Base-by-base conservation (phyloP, 306 rosid genomes). In the Acacia crassicarpa region DNA sequence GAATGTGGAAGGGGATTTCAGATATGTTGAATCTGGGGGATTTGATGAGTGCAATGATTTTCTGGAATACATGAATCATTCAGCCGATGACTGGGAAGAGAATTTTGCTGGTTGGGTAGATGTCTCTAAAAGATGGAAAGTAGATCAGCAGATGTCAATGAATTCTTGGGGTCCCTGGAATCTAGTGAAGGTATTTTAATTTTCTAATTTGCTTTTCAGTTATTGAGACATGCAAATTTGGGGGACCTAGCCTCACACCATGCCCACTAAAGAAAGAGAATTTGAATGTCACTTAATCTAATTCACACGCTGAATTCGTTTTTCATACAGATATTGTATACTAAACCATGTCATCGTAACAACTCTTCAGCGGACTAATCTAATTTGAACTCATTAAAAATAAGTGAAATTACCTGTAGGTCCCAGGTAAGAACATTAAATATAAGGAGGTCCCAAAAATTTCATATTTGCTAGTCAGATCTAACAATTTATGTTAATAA, bases 1-100 rank as follows among this genome's bases (percentile, higher is more conserved):
- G 94, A 95, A 95, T 27, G 92, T 95, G 81, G 97, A 95, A 85
- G 98, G 99, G 74, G 97, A 95, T 89, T 95, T 92, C 86, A 89
- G 98, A 88, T 93, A 91, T 61, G 97, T 88, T 51, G 97, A 90
- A 0, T 78, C 85, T 20, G 97, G 92, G 66, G 97, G 91, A 72
- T 95, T 93, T 83, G 94, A 93, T 74, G 99, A 95, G 84, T 91
- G 96, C 77, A 80, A 53, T 76, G 88, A 90, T 86, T 95, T 95
- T 86, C 72, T 93, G 82, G 96, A 95, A 82, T 89, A 93, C 85
- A 77, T 92, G 81, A 88, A 84, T 62, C 88, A 75, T 74, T 81
- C 82, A 76, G 82, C 80, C 75, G 86, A 85, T 75, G 90, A 83
- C 80, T 89, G 94, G 98, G 91, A 91, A 38, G 90, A 91, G 75